phyloP scores from a whole-genome alignment of 768 basidiomycete species.

The Leccinum sublutescens region DNA sequence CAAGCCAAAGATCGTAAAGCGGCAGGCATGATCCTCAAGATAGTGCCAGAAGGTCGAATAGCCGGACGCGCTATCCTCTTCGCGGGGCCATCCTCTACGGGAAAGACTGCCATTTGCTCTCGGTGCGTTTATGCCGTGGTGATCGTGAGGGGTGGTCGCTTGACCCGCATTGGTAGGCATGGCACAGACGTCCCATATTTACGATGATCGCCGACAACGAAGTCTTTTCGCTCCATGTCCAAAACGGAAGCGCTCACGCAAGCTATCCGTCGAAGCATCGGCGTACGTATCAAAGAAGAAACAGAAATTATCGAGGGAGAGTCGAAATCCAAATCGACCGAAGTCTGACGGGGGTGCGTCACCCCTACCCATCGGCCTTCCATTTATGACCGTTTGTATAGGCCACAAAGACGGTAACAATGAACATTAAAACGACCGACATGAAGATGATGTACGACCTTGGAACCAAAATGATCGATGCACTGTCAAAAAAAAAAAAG shows the following conservation, averaged over 20 bases:
- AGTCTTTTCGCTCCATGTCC: conserved; percentile 97
- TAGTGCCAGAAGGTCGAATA: conserved; percentile 96
- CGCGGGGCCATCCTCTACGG: conserved; percentile 95
- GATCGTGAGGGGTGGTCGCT: neutral
- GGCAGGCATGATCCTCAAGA: conserved; percentile 95
- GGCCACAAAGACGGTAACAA: conserved; percentile 81
- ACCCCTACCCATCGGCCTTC: neutral
- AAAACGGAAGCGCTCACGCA: conserved; percentile 98
- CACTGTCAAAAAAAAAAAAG: conserved; percentile 83
- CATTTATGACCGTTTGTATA: conserved; percentile 30
- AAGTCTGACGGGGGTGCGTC: conserved; percentile 85
- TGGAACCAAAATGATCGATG: conserved; percentile 99
- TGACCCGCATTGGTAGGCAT: conserved; percentile 55
- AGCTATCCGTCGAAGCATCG: conserved; percentile 93
- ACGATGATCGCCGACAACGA: conserved; percentile 98
- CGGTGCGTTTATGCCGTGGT: conserved; percentile 47
- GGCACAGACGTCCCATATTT: conserved; percentile 93
- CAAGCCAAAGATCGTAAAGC: conserved; percentile 96
- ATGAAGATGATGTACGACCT: conserved; percentile 99
- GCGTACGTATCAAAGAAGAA: conserved; percentile 96
- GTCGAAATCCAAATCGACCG: conserved; percentile 99
- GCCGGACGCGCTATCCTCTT: conserved; percentile 96
- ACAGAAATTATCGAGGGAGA: conserved; percentile 97
- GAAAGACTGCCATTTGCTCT: conserved; percentile 93
- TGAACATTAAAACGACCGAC: conserved; percentile 97